Conservation (phyloP, 2,329 filamentous ascomycete genomes). For the Chrysosporium queenslandicum region DNA sequence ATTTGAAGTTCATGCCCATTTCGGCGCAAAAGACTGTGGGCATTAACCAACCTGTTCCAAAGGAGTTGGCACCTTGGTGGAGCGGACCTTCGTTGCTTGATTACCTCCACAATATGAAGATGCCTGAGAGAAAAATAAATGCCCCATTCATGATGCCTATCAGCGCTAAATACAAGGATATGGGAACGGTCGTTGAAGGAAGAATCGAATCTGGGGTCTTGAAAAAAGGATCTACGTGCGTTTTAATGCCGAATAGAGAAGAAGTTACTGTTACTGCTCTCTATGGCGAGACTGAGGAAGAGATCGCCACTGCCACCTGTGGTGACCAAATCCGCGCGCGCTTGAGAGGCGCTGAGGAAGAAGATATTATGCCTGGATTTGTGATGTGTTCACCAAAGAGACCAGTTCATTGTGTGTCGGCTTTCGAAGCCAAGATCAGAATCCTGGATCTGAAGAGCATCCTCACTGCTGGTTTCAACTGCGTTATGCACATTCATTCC, state of each 20-base stretch:
- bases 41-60: slow-evolving; percentile 79
- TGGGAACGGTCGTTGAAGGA: slow-evolving; percentile 95
- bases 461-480: slow-evolving; percentile 90
- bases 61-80: slow-evolving; percentile 70
- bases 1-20: slow-evolving; percentile 92
- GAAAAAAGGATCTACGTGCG: slow-evolving; percentile 74
- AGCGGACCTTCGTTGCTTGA: slow-evolving; percentile 84
- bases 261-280: slow-evolving; percentile 70
- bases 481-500: slow-evolving; percentile 91
- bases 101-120: slow-evolving; percentile 87
- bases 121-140: slow-evolving; percentile 89
- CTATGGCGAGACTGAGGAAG: slow-evolving; percentile 94
- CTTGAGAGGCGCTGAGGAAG: slow-evolving; percentile 90
- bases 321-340: slow-evolving; percentile 92
- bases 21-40: slow-evolving; percentile 77
- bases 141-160: slow-evolving; percentile 99
- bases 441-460: slow-evolving; percentile 93
- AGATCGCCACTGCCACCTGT: slow-evolving; percentile 68
- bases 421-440: slow-evolving; percentile 93
- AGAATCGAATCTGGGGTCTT: slow-evolving; percentile 92
- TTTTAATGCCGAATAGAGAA: slow-evolving; percentile 95
- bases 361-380: slow-evolving; percentile 90
- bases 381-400: slow-evolving; percentile 93
- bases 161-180: slow-evolving; percentile 89
- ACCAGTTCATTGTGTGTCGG: slow-evolving; percentile 76